Percentiles rank a stretch among this genome's conserved stretches.
phyloP scores from a whole-genome alignment of 768 basidiomycete genomes.

The Tephrocybe sp. region DNA sequence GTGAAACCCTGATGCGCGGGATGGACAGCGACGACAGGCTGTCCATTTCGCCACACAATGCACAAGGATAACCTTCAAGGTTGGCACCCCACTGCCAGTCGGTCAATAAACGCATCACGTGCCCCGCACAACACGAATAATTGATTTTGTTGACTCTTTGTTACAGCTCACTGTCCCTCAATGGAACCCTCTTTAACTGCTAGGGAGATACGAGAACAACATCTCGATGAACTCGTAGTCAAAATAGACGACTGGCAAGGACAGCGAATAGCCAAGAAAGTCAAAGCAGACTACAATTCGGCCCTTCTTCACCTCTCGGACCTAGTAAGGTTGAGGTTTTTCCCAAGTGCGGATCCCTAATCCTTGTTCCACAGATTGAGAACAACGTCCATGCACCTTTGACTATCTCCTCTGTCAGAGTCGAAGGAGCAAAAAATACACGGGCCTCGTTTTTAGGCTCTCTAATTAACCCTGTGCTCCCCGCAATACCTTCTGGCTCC shows the following conservation, averaged over 20 bases:
- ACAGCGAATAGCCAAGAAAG: constrained; percentile 62
- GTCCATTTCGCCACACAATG: constrained; percentile 24
- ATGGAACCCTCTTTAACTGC: constrained; percentile 53
- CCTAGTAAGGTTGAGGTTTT: constrained; percentile 21
- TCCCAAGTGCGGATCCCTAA: not conserved
- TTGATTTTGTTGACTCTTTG: too few relatives aligned
- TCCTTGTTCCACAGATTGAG: constrained; percentile 47
- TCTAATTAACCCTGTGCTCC: constrained; percentile 65
- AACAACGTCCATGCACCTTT: constrained; percentile 64
- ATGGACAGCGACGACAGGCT: constrained; percentile 18
- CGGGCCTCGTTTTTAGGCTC: constrained; percentile 79
- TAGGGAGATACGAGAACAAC: constrained; percentile 52
- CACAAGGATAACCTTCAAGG: constrained; percentile 4
- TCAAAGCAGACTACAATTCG: constrained; percentile 78
- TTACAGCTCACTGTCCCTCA: not conserved
- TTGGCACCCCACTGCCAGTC: too few relatives aligned
- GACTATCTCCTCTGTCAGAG: constrained; percentile 71
- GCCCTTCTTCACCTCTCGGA: constrained; percentile 60
- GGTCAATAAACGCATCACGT: constrained; percentile 1
- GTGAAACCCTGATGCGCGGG: constrained; percentile 36
- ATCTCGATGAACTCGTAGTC: constrained; percentile 51
- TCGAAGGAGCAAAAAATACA: constrained; percentile 75
- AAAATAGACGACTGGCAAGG: constrained; percentile 70
- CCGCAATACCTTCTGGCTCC: constrained; percentile 11
- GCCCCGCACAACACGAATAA: not conserved